These are phyloP conservation scores for Calendula officinalis DNA, from an alignment of 129 eudicot genomes.

Conservation along the genomic window DNA sequence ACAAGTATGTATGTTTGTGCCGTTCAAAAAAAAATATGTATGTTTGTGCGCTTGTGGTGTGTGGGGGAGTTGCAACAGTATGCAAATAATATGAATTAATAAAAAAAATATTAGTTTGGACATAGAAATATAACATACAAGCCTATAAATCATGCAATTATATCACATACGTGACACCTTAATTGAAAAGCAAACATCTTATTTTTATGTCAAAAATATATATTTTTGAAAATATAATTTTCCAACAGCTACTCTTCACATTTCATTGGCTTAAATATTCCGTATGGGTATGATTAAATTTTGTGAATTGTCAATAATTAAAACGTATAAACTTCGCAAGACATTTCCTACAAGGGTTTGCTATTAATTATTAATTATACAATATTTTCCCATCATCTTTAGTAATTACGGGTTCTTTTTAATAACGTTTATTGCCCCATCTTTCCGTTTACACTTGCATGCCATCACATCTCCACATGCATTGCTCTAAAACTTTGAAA, in stretches of 20 bases:
- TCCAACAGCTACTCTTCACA: not conserved
- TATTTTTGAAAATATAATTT: no score
- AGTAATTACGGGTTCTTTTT: not conserved
- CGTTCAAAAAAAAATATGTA: no score
- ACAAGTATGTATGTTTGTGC: no score
- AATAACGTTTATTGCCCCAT: constrained; percentile 7
- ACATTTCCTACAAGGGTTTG: constrained; percentile 8
- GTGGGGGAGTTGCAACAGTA: no score
- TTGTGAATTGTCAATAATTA: constrained; percentile 2
- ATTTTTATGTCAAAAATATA: not conserved
- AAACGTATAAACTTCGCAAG: constrained; percentile 9
- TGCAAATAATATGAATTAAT: no score
- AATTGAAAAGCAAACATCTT: not conserved
- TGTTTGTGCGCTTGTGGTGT: no score
- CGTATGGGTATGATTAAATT: not conserved
- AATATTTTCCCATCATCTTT: not conserved
- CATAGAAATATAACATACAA: no score
- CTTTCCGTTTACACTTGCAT: constrained; percentile 11
- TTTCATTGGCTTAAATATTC: not conserved
- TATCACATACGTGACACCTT: no score
- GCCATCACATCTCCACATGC: not conserved
- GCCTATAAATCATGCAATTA: no score
- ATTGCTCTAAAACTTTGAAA: not conserved
- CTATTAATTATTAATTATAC: not conserved
- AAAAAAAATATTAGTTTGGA: no score